Base-by-base conservation (phyloP, 139 green algal species). In the Pleodorina starrii region DNA sequence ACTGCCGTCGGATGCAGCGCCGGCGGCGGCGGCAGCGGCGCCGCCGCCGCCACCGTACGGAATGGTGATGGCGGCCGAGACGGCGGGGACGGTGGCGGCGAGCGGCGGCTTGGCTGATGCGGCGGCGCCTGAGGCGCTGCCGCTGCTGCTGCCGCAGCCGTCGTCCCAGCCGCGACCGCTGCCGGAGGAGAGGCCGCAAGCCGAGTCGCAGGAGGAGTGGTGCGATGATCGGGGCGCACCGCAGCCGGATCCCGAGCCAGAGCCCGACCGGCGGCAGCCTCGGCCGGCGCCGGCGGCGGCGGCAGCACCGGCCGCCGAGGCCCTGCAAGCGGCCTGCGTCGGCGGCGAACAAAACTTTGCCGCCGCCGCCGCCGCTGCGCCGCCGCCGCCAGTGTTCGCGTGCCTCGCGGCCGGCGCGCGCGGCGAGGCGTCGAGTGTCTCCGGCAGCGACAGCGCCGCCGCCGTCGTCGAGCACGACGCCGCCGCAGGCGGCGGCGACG, bases 31-130 rank as follows among this genome's bases (percentile, higher is more conserved):
- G 32, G 66, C 71, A 19, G 27, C 38, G 11, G 17, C 6, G 77
- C n/a, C 23, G 51, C 14, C 46, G 25, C 25, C 42, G 25, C 17
- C 72, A 23, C 32, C 44, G 6, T 21, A 80, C 25, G 79, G 79
- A 38, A 86, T 86, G 57, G 79, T 57, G 42, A 86, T 86, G 57
- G 79, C 79, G 10, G 79, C 25, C 12, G 79, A 63, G 10, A 7
- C 69, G 17, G 25, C 27, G 46, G 44, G 27, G 4, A 44, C 35
- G 32, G 0, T 27, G 5, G 32, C 23, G 35, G 35, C 42, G 2
- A 35, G 48, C 21, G 32, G 38, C 27, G 42, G 29, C 27, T 19
- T 29, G 23, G 74, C 44, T 44, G 40, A 27, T 29, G 29, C 25
- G 74, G 40, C 29, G 7, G 40, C 46, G 21, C 21, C 42, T 48